Evolutionary conservation across 345 rosid species (phyloP), one percentile per base, ranked within the genome.

Genomic region (Aquilaria yunnanensis): DNA sequence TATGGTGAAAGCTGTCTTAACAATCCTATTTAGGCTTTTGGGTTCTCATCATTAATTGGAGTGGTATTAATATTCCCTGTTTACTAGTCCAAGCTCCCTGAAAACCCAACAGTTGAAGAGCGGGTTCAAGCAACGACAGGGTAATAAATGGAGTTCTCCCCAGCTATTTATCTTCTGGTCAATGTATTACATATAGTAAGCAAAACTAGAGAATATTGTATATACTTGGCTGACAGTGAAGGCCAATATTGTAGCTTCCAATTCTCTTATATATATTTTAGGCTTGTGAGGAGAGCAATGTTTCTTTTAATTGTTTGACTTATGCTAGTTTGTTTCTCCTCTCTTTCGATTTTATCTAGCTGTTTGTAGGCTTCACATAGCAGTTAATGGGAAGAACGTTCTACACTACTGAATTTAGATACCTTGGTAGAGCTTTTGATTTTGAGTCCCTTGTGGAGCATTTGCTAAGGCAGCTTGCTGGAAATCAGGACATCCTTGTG

Each of bases 361-460:
- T 5, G 51, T 43, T 53, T 50, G 41, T 56, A 10, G 23, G 50
- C 5, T 31, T 57, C 14, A 33, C 31, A 51, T 31, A 29, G 58
- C 14, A 41, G 59, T 23, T 13, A 14, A 52, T 32, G 50, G 46
- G 55, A 51, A 46, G 52, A 56, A 49, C 34, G 43, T 70, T 68
- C 64, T 60, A 32, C 23, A 23, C 23, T 23, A 60, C 34, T 65
- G 61, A 62, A 72, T 67, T 60, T 81, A 92, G 98, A 74, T 94
- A 90, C 77, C 85, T 94, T 50, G 99, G 99, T 67, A 97, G 99
- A 47, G 94, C 99, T 61, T 94, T 94, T 77, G 99, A 94, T 75
- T 94, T 94, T 5, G 99, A 94, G 83, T 94, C 99, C 74, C 97
- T 94, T 3, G 97, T 94, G 57, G 99, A 94, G 80, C 88, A 90